Evolutionary conservation across 345 rosid genomes (phyloP), one percentile per base, ranked within the genome.

Genomic region (Murraya paniculata): DNA sequence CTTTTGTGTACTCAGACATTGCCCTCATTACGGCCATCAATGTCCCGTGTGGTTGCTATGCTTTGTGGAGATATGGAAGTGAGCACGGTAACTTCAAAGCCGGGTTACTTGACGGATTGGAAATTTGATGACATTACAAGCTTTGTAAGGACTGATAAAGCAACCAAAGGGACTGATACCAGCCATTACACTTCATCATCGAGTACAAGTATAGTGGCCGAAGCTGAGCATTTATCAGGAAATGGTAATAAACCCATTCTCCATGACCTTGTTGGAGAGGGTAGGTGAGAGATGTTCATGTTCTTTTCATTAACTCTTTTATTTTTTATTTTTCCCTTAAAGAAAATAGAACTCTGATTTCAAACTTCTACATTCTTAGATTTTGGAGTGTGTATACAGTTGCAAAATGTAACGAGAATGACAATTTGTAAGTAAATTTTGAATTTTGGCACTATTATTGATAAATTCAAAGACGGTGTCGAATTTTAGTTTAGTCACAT

Each of bases 11-110:
- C 97, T 50, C 96, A 89, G 27, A 74, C 94, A 35, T 79, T 94
- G 57, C 90, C 90, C 48, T n/a, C 28, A 11, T 75, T 78, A 30
- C 79, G 96, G 72, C 94, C 94, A 69, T 59, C 89, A 21, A 89
- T 91, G 92, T 91, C 97, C 4, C 85, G 91, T 7, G 92, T 88
- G 1, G 84, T 89, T 41, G 89, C 89, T 9, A 89, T 93, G 98
- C 81, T 93, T 14, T 83, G 87, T 0, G 93, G 92, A 72, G 98
- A 93, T 79, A 79, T 82, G n/a, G 93, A 89, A 81, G 91, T 92
- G 19, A 80, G 83, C 65, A 68, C 73, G 33, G 84, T 81, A 10
- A 75, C 80, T 21, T 58, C 82, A 0, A 90, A 76, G 81, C 93
- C 95, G 2, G 90, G 90, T 14, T 88, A 91, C 86, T 68, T 91